Base-by-base conservation (phyloP, 192 early-diverging fungal genomes). In the Linnemannia zychae region DNA sequence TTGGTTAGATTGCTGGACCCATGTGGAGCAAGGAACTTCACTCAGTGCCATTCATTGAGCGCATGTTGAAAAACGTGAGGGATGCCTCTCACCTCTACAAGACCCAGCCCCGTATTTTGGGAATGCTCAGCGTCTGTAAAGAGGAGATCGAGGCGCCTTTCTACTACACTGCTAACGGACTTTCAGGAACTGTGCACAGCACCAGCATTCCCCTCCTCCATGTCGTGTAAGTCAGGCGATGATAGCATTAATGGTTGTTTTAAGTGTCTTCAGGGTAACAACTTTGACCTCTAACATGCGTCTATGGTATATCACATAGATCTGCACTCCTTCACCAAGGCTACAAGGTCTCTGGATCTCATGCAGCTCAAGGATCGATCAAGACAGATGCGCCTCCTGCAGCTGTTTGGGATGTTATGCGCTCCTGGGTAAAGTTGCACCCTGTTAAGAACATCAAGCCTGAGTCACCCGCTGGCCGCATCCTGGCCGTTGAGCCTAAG, bases 351-450 rank as follows among this genome's bases (percentile, higher is more conserved):
- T 98, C 97, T 12, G 90, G 93, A 24, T 94, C 96, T 15, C 99
- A 99, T 88, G 94, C 95, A 71, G 70, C 84, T 11, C 90, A 93
- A 40, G 91, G 90, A 36, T 93, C 96, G 2, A 91, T 99, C 81
- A 99, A 99, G 87, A 99, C 98, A 3, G 89, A 98, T 78, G 99
- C 98, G 1, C 97, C 97, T 34, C 77, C 92, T 22, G 71, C 86
- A 11, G 94, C 97, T 13, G 75, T 99, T 24, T 99, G 99, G 99
- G 98, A 99, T 86, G 87, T 99, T 34, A 92, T 99, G 88, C 89
- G 96, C 47, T 88, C 88, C 12, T 95, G 94, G 90, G 92, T 96
- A 31, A 92, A 95, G 75, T 72, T 93, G 65, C 79, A 96, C 77
- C 95, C 94, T 20, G 92, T 96, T 36, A 89, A 94, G 75, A 94